Evolutionary conservation across 2,329 filamentous ascomycete genomes (phyloP).

Genomic region (Paecilomyces sp.): DNA sequence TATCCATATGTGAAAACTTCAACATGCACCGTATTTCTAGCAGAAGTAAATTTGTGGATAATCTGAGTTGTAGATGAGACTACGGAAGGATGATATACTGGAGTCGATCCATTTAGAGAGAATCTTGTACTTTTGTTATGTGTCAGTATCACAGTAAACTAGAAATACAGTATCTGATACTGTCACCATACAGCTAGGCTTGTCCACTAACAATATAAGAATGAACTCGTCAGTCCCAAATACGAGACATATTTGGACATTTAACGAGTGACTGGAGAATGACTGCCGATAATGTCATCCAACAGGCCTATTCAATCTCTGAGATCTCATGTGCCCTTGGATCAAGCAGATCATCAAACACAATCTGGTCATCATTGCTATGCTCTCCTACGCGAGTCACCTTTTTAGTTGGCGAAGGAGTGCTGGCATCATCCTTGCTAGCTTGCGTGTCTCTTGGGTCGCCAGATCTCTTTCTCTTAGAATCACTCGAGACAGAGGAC

Average conservation of each 20-base stretch:
- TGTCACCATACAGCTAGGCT: not conserved
- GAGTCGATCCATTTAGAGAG: not conserved
- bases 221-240: not conserved
- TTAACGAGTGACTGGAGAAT: not conserved
- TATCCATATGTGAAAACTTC: too few relatives aligned
- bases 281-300: not conserved
- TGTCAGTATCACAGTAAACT: not conserved
- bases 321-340: conserved; percentile 3
- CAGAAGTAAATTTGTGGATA: too few relatives aligned
- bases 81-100: not conserved
- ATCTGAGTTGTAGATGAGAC: not conserved
- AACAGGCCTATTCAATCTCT: not conserved
- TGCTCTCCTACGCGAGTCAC: conserved; percentile 10
- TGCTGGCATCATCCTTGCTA: conserved; percentile 10
- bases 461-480: conserved; percentile 16
- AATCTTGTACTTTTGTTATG: not conserved
- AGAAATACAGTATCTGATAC: not conserved
- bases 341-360: conserved; percentile 13
- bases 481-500: conserved; percentile 13
- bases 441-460: conserved; percentile 9
- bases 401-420: conserved; percentile 14
- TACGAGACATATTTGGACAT: not conserved
- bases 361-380: conserved; percentile 7
- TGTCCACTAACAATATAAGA: not conserved
- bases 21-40: too few relatives aligned